Evolutionary conservation across 2,329 filamentous ascomycete species (phyloP).

Genomic region (Penicillium sp.): DNA sequence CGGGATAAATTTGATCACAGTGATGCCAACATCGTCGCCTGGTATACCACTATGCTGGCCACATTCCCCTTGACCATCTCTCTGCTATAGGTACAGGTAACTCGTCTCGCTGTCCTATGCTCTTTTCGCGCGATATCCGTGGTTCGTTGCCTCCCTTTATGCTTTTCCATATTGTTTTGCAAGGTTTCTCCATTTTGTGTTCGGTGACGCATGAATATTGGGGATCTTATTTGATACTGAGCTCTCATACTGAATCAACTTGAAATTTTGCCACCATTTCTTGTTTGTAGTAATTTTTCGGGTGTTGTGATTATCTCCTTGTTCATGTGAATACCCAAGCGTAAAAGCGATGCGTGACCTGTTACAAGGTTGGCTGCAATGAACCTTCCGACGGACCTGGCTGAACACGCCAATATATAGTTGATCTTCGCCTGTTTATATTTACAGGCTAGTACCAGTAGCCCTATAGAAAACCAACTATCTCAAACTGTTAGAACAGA

Average conservation of each 20-base stretch:
- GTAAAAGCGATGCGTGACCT: neutral
- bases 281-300: neutral
- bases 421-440: neutral
- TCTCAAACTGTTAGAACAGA: neutral
- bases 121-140: neutral
- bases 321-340: neutral
- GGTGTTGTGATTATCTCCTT: neutral
- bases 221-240: neutral
- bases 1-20: neutral
- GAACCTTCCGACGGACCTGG: too few species aligned
- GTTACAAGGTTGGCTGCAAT: neutral
- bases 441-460: neutral
- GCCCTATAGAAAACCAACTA: neutral
- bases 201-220: neutral
- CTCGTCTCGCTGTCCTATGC: neutral
- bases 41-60: neutral
- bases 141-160: neutral
- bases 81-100: neutral
- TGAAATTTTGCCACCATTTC: neutral
- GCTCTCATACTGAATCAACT: neutral
- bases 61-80: neutral
- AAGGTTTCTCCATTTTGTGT: neutral
- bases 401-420: neutral
- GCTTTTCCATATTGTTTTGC: neutral
- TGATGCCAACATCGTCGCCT: neutral